A percentile compares a stretch with the other conserved stretches of the same genome.
Conservation (phyloP, 208 protist species). For the Balamuthia mandrillaris region DNA sequence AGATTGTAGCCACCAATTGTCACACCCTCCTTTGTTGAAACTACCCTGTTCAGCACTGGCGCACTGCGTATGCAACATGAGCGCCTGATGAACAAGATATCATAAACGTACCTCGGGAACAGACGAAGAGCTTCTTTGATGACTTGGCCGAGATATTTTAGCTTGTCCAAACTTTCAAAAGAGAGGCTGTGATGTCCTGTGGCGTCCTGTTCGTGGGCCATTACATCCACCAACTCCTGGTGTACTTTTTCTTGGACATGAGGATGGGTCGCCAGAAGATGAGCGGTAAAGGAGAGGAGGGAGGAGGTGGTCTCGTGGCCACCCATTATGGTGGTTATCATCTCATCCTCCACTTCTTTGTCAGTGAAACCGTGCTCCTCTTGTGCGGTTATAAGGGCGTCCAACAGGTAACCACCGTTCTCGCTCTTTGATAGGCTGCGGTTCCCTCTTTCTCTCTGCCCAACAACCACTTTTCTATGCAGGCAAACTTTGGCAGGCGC, state of each 20-base stretch:
- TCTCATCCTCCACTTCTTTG: conserved; percentile 8
- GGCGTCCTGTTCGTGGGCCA: not conserved
- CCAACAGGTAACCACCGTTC: not conserved
- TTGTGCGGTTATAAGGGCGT: not conserved
- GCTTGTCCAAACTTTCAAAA: not conserved
- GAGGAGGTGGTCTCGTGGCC: conserved; percentile 21
- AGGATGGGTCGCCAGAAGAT: not conserved
- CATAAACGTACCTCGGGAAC: not conserved
- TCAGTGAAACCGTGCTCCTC: conserved; percentile 8
- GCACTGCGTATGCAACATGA: not conserved
- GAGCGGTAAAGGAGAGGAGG: not conserved
- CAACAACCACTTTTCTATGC: too few species aligned
- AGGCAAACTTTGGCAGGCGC: not conserved
- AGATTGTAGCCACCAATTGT: not conserved
- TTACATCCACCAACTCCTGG: not conserved
- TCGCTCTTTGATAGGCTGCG: too few species aligned
- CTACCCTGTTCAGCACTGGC: not conserved
- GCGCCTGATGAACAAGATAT: not conserved
- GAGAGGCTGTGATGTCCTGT: too few species aligned
- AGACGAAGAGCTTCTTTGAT: conserved; percentile 22
- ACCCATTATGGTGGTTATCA: conserved; percentile 30
- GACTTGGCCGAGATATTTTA: not conserved
- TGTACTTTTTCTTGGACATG: not conserved
- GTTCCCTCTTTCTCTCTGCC: too few species aligned
- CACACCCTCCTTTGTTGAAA: not conserved